Conservation (phyloP, 768 basidiomycete species). For the Baorangia bicolor region DNA sequence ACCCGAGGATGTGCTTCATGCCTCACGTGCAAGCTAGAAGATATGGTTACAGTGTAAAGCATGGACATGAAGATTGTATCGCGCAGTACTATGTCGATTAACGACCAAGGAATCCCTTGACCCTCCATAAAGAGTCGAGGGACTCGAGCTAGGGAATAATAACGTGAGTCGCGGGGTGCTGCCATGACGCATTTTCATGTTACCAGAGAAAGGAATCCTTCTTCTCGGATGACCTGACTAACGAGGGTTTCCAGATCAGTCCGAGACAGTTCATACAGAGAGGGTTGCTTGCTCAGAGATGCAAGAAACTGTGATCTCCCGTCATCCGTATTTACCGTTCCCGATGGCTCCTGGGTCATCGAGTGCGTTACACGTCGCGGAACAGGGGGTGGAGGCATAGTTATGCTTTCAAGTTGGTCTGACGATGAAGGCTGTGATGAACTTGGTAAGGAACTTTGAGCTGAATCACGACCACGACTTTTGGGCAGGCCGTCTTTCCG, state of each 20-base stretch:
- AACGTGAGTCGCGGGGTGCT: conserved; percentile 11
- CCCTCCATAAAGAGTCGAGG: conserved; percentile 52
- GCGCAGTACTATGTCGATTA: conserved; percentile 3
- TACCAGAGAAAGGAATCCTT: conserved; percentile 78
- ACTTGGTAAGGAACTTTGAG: conserved; percentile 26
- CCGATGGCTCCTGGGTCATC: conserved; percentile 4
- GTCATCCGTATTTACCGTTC: conserved; percentile 1
- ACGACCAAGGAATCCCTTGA: conserved; percentile 39
- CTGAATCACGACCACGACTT: conserved; percentile 4
- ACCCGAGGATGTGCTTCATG: conserved; percentile 16
- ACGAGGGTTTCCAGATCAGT: conserved; percentile 56
- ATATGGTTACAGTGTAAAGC: neutral
- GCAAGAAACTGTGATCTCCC: conserved; percentile 30
- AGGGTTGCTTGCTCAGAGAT: conserved; percentile 44
- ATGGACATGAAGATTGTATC: neutral
- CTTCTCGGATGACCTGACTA: conserved; percentile 63
- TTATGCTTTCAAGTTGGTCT: conserved; percentile 15
- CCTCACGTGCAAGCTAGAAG: neutral
- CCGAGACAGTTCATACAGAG: conserved; percentile 54
- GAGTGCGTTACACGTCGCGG: conserved; percentile 16
- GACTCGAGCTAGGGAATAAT: conserved; percentile 46
- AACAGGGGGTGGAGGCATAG: conserved; percentile 34
- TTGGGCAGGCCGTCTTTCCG: neutral
- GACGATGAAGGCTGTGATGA: conserved; percentile 36
- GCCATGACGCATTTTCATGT: conserved; percentile 15